phyloP scores from a whole-genome alignment of 352 stramenopile species.

The Globisporangium cederbergense region DNA sequence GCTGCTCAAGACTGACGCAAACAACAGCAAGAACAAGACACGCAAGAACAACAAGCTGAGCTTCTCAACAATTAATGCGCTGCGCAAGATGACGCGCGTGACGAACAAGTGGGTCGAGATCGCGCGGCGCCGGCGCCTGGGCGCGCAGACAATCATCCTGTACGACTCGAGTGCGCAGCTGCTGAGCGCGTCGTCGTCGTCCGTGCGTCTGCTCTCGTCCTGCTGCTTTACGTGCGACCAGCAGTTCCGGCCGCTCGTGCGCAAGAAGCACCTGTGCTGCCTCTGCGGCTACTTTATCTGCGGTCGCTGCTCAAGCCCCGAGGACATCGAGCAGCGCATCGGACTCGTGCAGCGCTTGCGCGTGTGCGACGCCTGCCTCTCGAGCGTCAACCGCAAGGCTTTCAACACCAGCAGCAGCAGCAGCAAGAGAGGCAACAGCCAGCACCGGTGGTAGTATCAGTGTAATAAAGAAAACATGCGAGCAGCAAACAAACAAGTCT shows the following conservation, averaged over 20 bases:
- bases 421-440: background rate
- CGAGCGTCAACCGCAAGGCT: constrained; percentile 14
- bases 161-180: background rate
- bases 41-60: constrained; percentile 4
- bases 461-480: constrained; percentile 7
- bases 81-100: constrained; percentile 17
- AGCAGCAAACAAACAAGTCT: background rate
- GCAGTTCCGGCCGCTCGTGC: constrained; percentile 18
- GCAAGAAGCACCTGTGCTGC: constrained; percentile 35
- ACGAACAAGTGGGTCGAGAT: constrained; percentile 20
- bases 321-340: constrained; percentile 42
- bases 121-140: constrained; percentile 22
- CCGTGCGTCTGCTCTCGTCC: constrained; percentile 10
- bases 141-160: constrained; percentile 10
- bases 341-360: constrained; percentile 32
- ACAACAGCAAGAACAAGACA: background rate
- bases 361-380: constrained; percentile 42
- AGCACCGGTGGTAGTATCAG: background rate
- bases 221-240: constrained; percentile 20
- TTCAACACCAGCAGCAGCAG: background rate
- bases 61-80: constrained; percentile 11
- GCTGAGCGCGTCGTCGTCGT: constrained; percentile 8
- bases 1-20: background rate
- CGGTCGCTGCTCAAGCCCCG: constrained; percentile 29
- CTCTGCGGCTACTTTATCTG: constrained; percentile 43